A percentile compares a stretch with the other conserved stretches of the same genome.
phyloP scores from a whole-genome alignment of 1,284 basidiomycete genomes.

The Apiotrichum domesticum region DNA sequence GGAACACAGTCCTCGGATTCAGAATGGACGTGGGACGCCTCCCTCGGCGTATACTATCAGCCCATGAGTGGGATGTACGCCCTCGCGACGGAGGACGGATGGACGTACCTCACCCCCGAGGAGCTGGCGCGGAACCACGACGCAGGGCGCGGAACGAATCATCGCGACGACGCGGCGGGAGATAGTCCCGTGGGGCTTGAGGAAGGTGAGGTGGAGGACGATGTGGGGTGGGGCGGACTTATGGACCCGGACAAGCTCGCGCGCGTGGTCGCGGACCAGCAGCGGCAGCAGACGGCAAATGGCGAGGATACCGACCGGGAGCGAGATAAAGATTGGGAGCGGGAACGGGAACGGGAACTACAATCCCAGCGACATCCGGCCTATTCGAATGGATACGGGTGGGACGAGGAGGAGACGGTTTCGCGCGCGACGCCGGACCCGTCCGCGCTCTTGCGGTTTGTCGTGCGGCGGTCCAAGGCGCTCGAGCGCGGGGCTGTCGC shows the following conservation, averaged over 20 bases:
- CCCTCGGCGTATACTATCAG: conserved; percentile 27
- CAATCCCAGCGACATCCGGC: not conserved
- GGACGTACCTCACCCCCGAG: conserved; percentile 22
- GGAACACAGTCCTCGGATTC: no score
- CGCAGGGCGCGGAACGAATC: not conserved
- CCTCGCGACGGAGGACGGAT: conserved; percentile 15
- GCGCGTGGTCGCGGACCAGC: conserved; percentile 13
- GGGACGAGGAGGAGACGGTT: not conserved
- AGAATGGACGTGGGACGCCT: conserved; percentile 23
- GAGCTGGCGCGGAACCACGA: conserved; percentile 9
- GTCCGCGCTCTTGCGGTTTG: conserved; percentile 38
- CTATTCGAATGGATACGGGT: conserved; percentile 1
- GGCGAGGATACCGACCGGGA: no score
- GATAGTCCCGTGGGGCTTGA: conserved; percentile 16
- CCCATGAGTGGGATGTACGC: conserved; percentile 24
- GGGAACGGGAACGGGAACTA: no score
- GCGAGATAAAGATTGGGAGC: not conserved
- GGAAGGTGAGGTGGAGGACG: conserved; percentile 41
- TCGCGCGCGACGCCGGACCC: not conserved
- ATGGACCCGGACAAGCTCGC: conserved; percentile 38
- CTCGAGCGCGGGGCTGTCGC: conserved; percentile 26
- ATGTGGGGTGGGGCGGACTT: conserved; percentile 43
- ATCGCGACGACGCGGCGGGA: not conserved
- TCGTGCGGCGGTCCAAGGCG: conserved; percentile 26
- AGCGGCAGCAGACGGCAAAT: not conserved